Evolutionary conservation across 148 eudicot species (phyloP), one percentile per base, ranked within the genome.

Genomic region (Rhododendron molle): DNA sequence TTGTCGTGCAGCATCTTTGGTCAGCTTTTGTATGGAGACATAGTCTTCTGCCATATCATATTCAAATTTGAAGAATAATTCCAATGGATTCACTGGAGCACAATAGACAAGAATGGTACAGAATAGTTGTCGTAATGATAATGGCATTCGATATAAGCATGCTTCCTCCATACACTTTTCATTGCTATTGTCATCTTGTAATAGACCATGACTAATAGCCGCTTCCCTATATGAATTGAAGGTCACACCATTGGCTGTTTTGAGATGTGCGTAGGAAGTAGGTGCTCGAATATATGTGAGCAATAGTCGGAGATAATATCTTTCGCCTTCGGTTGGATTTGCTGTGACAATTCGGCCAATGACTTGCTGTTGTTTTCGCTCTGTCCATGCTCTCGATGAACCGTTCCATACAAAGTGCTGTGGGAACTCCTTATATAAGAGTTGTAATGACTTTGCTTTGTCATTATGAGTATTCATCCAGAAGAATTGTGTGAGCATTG

Each of bases 401-500:
- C 0, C 2, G 7, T 0, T 1, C 72, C 30, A 65, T 5, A 65
- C 72, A n/a, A 21, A 23, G 8, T 65, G 3, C 3, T 23, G 0
- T n/a, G 13, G 72, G 12, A 65, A 65, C 1, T 65, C 30, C 9
- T n/a, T 23, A 2, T 65, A 65, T 12, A 65, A n/a, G 0, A 65
- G 12, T 1, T 23, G 0, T 1, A 1, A 0, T 3, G 8, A 26
- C 0, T 21, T 65, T 0, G 72, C 72, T 0, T 0, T n/a, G 0
- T 65, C 28, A 23, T 65, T 23, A 1, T 23, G 4, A 0, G n/a
- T 21, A n/a, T 65, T 65, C 72, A 65, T 65, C 30, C 30, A 21
- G 2, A 65, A 65, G 13, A 65, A 65, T 9, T 65, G 8, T 0
- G 72, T 65, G 0, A 65, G 12, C 72, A 65, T 65, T 4, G 30